Conservation (phyloP, 176 grass and related monocot genomes). For the Raddia guianensis region DNA sequence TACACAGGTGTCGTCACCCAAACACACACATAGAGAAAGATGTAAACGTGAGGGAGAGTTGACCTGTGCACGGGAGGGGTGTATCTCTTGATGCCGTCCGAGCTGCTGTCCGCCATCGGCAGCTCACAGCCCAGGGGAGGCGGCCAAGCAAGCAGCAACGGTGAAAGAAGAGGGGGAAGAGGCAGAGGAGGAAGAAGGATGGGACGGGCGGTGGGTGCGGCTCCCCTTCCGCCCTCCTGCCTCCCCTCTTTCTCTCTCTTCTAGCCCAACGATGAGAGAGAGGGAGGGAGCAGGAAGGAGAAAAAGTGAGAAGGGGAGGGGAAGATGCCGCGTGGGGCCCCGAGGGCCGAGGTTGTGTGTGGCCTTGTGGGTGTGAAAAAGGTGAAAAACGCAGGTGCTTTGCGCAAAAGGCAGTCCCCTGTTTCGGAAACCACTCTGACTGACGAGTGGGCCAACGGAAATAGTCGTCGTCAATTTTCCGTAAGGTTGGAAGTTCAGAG, state of each 20-base stretch:
- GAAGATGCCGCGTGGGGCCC: conserved; percentile 30
- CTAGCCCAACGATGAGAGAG: conserved; percentile 1
- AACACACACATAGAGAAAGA: background rate
- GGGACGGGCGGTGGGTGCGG: conserved; percentile 16
- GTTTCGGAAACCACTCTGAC: background rate
- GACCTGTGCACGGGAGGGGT: conserved; percentile 57
- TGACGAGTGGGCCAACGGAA: background rate
- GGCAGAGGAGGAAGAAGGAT: background rate
- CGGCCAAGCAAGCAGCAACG: background rate
- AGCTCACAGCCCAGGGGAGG: conserved; percentile 8
- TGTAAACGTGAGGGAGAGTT: background rate
- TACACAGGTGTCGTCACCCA: background rate
- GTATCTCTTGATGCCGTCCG: conserved; percentile 57
- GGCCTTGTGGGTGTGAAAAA: conserved; percentile 3
- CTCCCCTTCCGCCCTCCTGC: conserved; percentile 27
- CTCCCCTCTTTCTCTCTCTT: conserved; percentile 5
- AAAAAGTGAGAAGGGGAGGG: background rate
- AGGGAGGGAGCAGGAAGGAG: background rate
- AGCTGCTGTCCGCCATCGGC: conserved; percentile 48
- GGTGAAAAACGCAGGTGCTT: background rate
- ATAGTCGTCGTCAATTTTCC: background rate
- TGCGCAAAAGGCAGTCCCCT: background rate
- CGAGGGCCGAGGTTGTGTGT: background rate
- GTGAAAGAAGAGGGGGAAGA: background rate
- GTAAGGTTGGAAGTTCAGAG: too few species aligned